Conservation (phyloP, 177 flowering plant genomes). For the Vitis hybrid region DNA sequence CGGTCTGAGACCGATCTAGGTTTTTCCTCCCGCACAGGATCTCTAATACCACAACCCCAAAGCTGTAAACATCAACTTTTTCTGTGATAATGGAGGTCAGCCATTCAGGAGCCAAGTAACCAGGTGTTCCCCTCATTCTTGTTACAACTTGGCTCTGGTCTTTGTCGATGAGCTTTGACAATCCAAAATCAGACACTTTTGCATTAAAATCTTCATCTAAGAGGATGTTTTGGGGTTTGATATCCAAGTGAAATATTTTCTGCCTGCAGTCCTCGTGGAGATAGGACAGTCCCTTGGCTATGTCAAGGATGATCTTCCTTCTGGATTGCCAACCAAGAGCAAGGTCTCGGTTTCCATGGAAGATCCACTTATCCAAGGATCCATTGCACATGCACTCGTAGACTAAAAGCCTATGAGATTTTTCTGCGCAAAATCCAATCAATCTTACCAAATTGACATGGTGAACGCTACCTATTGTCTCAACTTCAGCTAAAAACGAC, state of each 20-base stretch:
- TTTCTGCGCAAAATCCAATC: conserved; percentile 11
- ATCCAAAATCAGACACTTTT: too few species aligned
- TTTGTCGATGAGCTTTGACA: too few species aligned
- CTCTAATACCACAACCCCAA: too few species aligned
- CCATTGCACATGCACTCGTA: conserved; percentile 10
- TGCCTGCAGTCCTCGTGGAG: conserved; percentile 4
- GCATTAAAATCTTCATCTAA: not conserved
- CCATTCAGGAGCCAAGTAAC: too few species aligned
- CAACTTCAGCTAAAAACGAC: not conserved
- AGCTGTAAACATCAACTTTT: too few species aligned
- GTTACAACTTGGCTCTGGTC: too few species aligned
- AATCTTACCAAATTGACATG: conserved; percentile 11
- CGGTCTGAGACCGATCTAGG: too few species aligned
- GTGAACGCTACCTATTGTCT: not conserved
- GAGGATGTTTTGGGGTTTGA: conserved; percentile 15
- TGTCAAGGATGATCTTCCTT: conserved; percentile 2
- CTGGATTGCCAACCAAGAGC: not conserved
- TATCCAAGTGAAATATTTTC: conserved; percentile 6
- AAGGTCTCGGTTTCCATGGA: not conserved
- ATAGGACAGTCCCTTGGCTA: conserved; percentile 11
- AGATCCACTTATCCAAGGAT: conserved; percentile 12
- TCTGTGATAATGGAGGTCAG: too few species aligned
- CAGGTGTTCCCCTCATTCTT: too few species aligned
- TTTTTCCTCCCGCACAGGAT: too few species aligned
- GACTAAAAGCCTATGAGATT: conserved; percentile 3